These are phyloP conservation scores for Macrolepiota albuminosa DNA, from an alignment of 768 basidiomycete genomes.

Conservation along the genomic window DNA sequence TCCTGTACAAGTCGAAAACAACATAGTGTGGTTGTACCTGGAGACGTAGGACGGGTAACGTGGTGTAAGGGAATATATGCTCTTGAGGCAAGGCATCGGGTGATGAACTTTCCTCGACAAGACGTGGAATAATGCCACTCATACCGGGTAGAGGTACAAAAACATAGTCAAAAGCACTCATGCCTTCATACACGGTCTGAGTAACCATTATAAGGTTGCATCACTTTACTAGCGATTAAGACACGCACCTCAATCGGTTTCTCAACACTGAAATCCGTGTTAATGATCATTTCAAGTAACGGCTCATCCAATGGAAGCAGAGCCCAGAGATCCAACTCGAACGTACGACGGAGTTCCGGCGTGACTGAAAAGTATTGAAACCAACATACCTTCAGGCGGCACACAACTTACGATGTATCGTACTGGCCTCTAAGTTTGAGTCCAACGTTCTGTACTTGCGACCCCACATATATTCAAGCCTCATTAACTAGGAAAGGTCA, in stretches of 20 bases:
- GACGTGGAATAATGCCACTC: neutral
- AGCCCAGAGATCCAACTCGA: neutral
- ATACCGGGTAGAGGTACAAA: neutral
- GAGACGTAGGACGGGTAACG: neutral
- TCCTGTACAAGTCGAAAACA: neutral
- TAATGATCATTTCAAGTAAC: neutral
- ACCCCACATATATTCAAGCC: neutral
- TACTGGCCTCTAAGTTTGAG: neutral
- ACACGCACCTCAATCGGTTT: neutral
- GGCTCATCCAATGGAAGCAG: neutral
- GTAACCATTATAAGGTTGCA: neutral
- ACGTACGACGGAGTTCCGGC: neutral
- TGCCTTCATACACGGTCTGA: neutral
- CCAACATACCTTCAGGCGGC: too few relatives aligned
- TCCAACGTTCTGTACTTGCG: neutral
- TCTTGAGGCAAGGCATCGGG: too few relatives aligned
- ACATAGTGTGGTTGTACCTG: neutral
- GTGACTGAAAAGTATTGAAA: neutral
- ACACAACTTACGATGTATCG: neutral
- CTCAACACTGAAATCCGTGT: neutral
- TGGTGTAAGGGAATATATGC: too few relatives aligned
- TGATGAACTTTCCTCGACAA: neutral
- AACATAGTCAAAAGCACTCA: neutral
- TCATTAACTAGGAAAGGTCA: neutral
- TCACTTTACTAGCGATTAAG: neutral